Conservation (phyloP, 352 stramenopile genomes). For the Globisporangium viniferum region DNA sequence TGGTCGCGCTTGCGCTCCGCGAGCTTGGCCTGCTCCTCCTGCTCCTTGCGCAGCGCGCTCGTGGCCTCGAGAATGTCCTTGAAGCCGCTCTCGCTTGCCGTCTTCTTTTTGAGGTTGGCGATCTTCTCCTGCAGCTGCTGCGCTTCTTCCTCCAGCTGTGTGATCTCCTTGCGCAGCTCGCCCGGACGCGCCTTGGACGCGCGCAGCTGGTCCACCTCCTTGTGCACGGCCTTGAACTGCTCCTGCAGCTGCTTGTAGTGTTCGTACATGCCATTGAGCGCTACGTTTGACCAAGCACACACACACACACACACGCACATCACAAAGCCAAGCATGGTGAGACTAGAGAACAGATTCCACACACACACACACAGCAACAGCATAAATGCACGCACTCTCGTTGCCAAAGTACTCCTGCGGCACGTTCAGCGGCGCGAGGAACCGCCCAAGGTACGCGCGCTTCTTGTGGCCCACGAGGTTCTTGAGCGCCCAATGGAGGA, state of each 20-base stretch:
- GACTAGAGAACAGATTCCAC: neutral
- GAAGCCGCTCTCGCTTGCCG: slow-evolving; percentile 75
- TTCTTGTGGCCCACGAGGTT: slow-evolving; percentile 88
- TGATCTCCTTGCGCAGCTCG: slow-evolving; percentile 89
- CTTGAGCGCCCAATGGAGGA: slow-evolving; percentile 92
- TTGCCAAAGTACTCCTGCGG: slow-evolving; percentile 92
- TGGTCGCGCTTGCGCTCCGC: slow-evolving; percentile 88
- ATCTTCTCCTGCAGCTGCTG: slow-evolving; percentile 91
- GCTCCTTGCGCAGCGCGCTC: slow-evolving; percentile 88
- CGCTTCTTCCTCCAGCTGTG: slow-evolving; percentile 90
- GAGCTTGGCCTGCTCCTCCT: slow-evolving; percentile 93
- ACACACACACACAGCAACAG: slow-evolving; percentile 6
- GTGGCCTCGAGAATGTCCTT: slow-evolving; percentile 89
- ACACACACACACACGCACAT: no score
- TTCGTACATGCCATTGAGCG: slow-evolving; percentile 79
- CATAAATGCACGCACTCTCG: slow-evolving; percentile 42
- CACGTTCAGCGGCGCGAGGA: slow-evolving; percentile 90
- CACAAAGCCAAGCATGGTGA: neutral
- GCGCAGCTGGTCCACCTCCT: slow-evolving; percentile 85
- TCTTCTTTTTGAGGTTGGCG: slow-evolving; percentile 86
- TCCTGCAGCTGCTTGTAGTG: slow-evolving; percentile 92
- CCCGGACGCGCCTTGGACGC: slow-evolving; percentile 71
- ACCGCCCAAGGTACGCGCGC: slow-evolving; percentile 91
- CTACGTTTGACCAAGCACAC: slow-evolving; percentile 12
- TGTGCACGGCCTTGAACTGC: slow-evolving; percentile 91